Base-by-base conservation (phyloP, 208 protist species). In the Histomonas meleagridis region DNA sequence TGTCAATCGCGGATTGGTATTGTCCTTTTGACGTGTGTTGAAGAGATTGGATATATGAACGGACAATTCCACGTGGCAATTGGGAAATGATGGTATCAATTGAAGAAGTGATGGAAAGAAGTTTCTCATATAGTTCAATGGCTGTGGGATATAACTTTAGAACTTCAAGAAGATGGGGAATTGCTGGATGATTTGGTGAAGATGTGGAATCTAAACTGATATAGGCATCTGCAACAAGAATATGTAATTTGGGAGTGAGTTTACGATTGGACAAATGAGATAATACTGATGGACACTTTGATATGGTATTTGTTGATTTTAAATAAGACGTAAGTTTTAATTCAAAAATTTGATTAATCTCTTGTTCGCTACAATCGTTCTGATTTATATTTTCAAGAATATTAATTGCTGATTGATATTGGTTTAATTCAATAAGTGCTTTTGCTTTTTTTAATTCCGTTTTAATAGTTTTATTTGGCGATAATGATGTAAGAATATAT, bases 131-230 rank as follows among this genome's bases (percentile, higher is more conserved):
- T 5, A 86, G 26, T 86, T 86, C 76, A 49, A 86, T 51, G 38
- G 76, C 76, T 2, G 55, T 43, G 10, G 76, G 76, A 49, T 86
- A 86, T 55, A 32, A 38, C 32, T 86, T 43, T 16, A 86, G 76
- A 55, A 86, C 76, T 51, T 46, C 40, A 32, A 86, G 0, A 38
- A 86, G 55, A 86, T 86, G 76, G 38, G 23, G 76, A 86, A 86
- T 86, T 55, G 76, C 76, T 38, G 76, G 76, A 57, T 86, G 76
- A 35, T 86, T 46, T 55, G 76, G 76, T 5, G 18, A 51, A 51
- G 23, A 46, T n/a, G 46, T 38, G 32, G 40, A 14, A 32, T 86
- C 46, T 51, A 57, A 23, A 0, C 51, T 3, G 14, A 86, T 86
- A 55, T 86, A 48, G 14, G 46, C 76, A 16, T 86, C 16, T 38